These are phyloP conservation scores for Torrubiellomyces zombiae DNA, from an alignment of 2,329 filamentous ascomycete species.

Conservation along the genomic window DNA sequence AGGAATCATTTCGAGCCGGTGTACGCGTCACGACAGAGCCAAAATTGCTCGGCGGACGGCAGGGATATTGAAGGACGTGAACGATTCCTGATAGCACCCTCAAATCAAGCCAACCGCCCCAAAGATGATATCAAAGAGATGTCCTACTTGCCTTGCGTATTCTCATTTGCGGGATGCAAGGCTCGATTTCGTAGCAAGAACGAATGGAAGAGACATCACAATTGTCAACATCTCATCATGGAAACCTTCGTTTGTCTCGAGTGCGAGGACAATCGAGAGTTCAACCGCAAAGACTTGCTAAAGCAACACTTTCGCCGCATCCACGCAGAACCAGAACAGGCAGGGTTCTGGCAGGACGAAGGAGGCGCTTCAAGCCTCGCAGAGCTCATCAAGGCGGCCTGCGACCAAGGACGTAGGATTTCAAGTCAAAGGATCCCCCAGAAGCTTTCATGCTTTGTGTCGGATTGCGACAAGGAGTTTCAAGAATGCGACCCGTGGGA, in stretches of 20 bases:
- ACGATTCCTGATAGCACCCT: conserved; percentile 29
- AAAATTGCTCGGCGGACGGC: too few species aligned
- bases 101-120: too few species aligned
- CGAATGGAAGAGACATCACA: conserved; percentile 86
- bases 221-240: conserved; percentile 61
- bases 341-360: too few species aligned
- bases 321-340: conserved; percentile 36
- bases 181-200: conserved; percentile 69
- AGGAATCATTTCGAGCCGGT: too few species aligned
- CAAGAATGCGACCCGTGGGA: conserved; percentile 56
- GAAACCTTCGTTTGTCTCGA: conserved; percentile 62
- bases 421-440: conserved; percentile 30
- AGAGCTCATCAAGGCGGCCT: conserved; percentile 36
- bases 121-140: too few species aligned
- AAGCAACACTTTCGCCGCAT: conserved; percentile 77
- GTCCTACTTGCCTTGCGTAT: conserved; percentile 67
- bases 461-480: conserved; percentile 44
- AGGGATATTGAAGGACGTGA: too few species aligned
- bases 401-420: background rate
- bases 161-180: conserved; percentile 58
- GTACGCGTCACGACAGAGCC: too few species aligned
- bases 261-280: conserved; percentile 40
- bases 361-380: conserved; percentile 18
- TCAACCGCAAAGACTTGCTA: conserved; percentile 87
- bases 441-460: conserved; percentile 42